Conservation (phyloP, 306 rosid genomes). For the Corylus heterophylla region DNA sequence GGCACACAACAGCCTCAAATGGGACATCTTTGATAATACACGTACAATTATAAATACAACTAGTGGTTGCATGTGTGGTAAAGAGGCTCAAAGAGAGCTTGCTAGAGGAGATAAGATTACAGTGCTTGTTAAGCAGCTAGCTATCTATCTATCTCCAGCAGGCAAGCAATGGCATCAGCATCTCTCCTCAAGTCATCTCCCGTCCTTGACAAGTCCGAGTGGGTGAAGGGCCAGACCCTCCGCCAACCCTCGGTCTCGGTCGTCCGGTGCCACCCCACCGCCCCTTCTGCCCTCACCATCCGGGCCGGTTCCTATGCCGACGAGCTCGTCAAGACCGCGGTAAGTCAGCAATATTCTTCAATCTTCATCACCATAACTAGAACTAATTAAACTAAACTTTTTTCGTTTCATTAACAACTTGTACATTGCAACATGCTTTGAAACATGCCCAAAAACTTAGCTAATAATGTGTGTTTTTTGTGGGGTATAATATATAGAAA, state of each 20-base stretch:
- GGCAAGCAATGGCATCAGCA: constrained; percentile 72
- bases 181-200: constrained; percentile 79
- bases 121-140: background rate
- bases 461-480: background rate
- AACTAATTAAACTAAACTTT: too few relatives aligned
- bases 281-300: constrained; percentile 55
- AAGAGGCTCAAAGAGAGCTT: constrained; percentile 42
- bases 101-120: constrained; percentile 70
- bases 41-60: constrained; percentile 52
- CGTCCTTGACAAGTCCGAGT: constrained; percentile 85
- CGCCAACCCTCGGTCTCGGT: constrained; percentile 59
- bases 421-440: background rate
- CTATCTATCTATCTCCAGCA: background rate
- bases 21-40: constrained; percentile 50
- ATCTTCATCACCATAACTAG: background rate
- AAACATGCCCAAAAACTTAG: constrained; percentile 1
- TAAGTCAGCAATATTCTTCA: constrained; percentile 25
- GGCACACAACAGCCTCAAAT: constrained; percentile 66
- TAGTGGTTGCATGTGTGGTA: constrained; percentile 59
- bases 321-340: constrained; percentile 97
- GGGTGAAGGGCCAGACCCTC: constrained; percentile 81
- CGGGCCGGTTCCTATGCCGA: constrained; percentile 80
- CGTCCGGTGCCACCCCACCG: constrained; percentile 55
- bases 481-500: constrained; percentile 48
- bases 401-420: background rate